Conservation (phyloP, 75 land plant genomes). For the Cupressus sempervirens region DNA sequence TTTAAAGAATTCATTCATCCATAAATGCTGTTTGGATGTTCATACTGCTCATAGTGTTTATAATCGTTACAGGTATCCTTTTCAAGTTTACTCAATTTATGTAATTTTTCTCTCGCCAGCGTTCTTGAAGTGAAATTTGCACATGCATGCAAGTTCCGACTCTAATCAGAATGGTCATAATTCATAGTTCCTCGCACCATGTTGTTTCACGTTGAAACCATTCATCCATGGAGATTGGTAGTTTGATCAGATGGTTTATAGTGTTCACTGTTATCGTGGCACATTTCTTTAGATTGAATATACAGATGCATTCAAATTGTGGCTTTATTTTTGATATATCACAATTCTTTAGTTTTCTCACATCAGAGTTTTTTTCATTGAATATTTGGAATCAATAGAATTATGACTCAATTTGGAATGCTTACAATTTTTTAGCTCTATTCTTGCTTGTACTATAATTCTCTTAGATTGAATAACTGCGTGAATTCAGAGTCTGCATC, state of each 20-base stretch:
- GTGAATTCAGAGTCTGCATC: background rate
- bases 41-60: background rate
- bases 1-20: background rate
- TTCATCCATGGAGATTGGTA: background rate
- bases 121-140: background rate
- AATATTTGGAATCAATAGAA: background rate
- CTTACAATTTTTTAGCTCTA: background rate
- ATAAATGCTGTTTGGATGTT: background rate
- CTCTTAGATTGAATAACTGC: background rate
- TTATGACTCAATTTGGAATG: background rate
- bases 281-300: background rate
- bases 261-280: background rate
- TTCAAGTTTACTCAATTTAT: background rate
- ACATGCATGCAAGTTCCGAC: background rate
- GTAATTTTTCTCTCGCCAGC: background rate
- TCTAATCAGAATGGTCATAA: background rate
- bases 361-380: background rate
- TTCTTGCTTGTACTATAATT: background rate
- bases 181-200: background rate
- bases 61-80: constrained; percentile 45
- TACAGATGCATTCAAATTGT: background rate
- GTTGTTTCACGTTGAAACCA: background rate
- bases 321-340: background rate
- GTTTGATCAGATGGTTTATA: background rate
- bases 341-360: background rate